Evolutionary conservation across 495 filamentous ascomycete species (phyloP).

Genomic region (Bryoglossum gracile): DNA sequence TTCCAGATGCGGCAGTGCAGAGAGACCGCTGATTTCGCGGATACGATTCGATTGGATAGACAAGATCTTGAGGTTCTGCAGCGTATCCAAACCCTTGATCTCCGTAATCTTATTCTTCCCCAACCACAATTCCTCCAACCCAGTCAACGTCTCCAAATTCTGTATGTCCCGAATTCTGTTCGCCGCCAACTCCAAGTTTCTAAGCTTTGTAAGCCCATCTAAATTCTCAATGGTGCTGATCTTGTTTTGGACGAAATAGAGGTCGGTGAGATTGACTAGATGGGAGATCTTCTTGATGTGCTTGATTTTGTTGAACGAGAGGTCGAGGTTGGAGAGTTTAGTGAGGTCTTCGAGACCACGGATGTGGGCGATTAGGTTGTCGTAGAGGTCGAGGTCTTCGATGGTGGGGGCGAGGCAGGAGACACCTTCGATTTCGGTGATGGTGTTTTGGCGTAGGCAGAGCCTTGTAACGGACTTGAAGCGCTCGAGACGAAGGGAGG

Average conservation of each 20-base stretch:
- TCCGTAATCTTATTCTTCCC: constrained; percentile 97
- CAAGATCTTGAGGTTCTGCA: constrained; percentile 78
- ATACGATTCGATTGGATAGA: constrained; percentile 98
- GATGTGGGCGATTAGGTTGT: constrained; percentile 90
- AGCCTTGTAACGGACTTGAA: constrained; percentile 73
- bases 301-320: constrained; percentile 99
- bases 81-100: constrained; percentile 61
- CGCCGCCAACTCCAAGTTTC: constrained; percentile 82
- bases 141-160: constrained; percentile 68
- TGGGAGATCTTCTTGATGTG: constrained; percentile 89
- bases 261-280: constrained; percentile 68
- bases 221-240: constrained; percentile 82
- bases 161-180: constrained; percentile 88
- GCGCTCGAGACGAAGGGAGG: constrained; percentile 69
- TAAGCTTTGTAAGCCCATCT: constrained; percentile 62
- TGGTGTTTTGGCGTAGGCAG: constrained; percentile 90
- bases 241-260: constrained; percentile 95
- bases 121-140: constrained; percentile 85
- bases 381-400: constrained; percentile 88
- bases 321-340: constrained; percentile 71
- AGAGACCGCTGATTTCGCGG: constrained; percentile 67
- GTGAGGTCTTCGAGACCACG: constrained; percentile 71
- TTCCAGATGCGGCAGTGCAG: constrained; percentile 68
- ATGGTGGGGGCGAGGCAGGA: constrained; percentile 54
- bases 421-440: constrained; percentile 72